Conservation (phyloP, 805 yeast species). For the Saturnispora mendoncae region DNA sequence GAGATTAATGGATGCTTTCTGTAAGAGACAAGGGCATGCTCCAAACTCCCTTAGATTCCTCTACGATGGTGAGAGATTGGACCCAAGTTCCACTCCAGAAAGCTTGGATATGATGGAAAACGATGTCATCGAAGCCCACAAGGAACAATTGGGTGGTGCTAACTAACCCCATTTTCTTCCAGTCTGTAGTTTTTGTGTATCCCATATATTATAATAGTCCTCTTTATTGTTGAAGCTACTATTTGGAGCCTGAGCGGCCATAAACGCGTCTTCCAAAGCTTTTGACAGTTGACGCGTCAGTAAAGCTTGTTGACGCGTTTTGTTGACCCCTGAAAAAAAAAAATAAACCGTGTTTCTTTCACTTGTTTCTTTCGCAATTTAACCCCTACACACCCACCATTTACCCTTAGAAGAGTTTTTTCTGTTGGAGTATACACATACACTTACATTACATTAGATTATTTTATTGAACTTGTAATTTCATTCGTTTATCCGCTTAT, state of each 20-base stretch:
- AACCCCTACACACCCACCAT: neutral
- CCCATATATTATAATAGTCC: too few species aligned
- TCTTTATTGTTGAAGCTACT: too few species aligned
- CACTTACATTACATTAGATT: too few species aligned
- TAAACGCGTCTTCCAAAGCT: neutral
- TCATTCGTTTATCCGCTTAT: neutral
- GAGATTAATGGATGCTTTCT: constrained; percentile 95
- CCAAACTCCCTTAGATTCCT: constrained; percentile 76
- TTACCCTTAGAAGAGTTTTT: too few species aligned
- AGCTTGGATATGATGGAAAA: constrained; percentile 90
- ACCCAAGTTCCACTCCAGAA: constrained; percentile 86
- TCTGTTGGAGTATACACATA: too few species aligned
- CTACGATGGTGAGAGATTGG: constrained; percentile 86
- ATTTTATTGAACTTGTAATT: too few species aligned
- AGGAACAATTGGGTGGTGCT: constrained; percentile 79
- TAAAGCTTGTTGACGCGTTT: neutral
- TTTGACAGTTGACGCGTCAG: neutral
- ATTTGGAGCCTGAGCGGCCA: neutral
- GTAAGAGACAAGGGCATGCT: constrained; percentile 93
- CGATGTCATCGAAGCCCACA: constrained; percentile 93
- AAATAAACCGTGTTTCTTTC: neutral
- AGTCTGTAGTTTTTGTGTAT: neutral
- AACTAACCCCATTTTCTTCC: neutral
- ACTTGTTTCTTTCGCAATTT: neutral
- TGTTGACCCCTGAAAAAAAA: neutral